phyloP scores from a whole-genome alignment of 2,329 filamentous ascomycete species.

The Pseudogymnoascus sp. region DNA sequence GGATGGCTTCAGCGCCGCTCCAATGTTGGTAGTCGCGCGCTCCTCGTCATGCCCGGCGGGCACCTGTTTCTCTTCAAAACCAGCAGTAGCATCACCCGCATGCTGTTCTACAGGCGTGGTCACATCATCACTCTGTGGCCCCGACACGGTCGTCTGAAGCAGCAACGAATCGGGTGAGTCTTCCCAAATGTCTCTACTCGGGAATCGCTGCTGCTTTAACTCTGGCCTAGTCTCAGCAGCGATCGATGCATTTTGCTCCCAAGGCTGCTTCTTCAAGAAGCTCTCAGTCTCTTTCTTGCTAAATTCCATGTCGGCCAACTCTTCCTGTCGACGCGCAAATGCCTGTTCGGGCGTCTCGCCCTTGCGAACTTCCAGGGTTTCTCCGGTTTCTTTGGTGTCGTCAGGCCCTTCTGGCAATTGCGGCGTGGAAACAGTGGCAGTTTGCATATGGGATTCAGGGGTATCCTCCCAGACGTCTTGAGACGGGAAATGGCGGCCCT shows the following conservation, averaged over 20 bases:
- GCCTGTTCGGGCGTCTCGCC: conserved; percentile 53
- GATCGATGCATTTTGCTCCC: conserved; percentile 45
- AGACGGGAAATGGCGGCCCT: conserved; percentile 75
- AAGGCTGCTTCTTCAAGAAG: conserved; percentile 47
- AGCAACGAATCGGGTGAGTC: conserved; percentile 79
- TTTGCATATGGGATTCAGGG: conserved; percentile 73
- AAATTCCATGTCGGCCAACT: conserved; percentile 53
- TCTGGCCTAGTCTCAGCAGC: conserved; percentile 45
- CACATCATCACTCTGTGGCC: conserved; percentile 40
- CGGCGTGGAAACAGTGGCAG: conserved; percentile 77
- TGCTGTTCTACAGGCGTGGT: conserved; percentile 36
- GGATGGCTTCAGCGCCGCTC: conserved; percentile 51
- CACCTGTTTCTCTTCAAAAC: conserved; percentile 24
- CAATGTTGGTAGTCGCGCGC: conserved; percentile 19
- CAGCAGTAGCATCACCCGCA: conserved; percentile 24
- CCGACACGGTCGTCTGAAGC: conserved; percentile 66
- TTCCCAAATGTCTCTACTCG: conserved; percentile 91
- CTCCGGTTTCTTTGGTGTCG: conserved; percentile 7
- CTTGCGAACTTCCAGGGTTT: conserved; percentile 12
- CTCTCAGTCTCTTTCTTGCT: conserved; percentile 33
- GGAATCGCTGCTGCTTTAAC: conserved; percentile 62
- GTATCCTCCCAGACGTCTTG: conserved; percentile 97
- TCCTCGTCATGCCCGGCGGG: conserved; percentile 16
- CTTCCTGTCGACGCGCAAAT: conserved; percentile 60
- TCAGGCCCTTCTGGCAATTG: conserved; percentile 47